Evolutionary conservation across 805 yeast species (phyloP), one percentile per base, ranked within the genome.

Genomic region (Candida maris): DNA sequence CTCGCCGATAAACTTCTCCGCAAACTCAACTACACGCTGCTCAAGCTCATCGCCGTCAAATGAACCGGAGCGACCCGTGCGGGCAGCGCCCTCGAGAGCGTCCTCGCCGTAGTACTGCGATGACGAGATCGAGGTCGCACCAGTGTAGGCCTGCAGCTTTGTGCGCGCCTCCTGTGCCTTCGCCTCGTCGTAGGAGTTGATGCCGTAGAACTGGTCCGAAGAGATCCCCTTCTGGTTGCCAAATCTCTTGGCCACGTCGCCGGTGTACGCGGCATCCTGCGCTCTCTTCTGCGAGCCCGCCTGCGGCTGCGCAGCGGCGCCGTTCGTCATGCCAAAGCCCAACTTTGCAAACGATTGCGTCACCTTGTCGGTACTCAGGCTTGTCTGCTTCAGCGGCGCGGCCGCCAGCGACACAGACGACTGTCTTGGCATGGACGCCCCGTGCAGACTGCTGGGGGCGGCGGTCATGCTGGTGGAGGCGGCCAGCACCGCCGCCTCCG

Each of bases 161-260:
- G 75, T 56, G 45, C 73, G 73, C 2, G 97, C 97, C 61, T 88
- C 96, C 30, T 71, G 72, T 37, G 82, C 82, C 26, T 85, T 85
- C 2, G 69, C 70, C 46, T 84, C 83, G 53, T 87, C 97, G 54
- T 75, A 86, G 18, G 79, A 67, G 28, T 89, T 91, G 54, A 95
- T 80, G 14, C 96, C 96, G 61, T 93, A 93, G 54, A 76, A 78
- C 65, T 89, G 94, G 63, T 93, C 97, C 2, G 97, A 89, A 0
- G 97, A 93, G 45, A 93, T 93, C 32, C 89, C 96, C 72, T 86
- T 91, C 59, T 89, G 96, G 27, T 67, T 68, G 38, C 97, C 97
- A 57, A 75, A 93, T 65, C 87, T 85, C 53, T 68, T 70, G 25
- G 76, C 78, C 20, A 84, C 84, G 46, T 80, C 81, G 24, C 93